phyloP scores from a whole-genome alignment of 768 basidiomycete genomes.

The Lentinula detonsa region DNA sequence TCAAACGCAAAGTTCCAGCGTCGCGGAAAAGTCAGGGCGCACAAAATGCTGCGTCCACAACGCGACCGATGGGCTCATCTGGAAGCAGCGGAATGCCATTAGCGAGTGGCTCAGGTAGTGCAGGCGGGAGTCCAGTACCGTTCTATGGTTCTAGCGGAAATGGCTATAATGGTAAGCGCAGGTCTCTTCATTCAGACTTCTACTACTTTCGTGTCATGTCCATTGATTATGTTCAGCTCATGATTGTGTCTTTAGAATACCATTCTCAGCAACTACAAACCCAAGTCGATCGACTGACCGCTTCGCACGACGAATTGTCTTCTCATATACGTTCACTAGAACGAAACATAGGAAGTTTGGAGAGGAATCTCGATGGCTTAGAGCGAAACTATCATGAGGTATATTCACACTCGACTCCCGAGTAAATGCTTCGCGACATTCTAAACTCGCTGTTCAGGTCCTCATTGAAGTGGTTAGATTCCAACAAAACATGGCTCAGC shows the following conservation, averaged over 20 bases:
- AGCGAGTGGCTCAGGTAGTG: constrained; percentile 3
- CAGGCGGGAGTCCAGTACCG: not conserved
- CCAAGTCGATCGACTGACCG: constrained; percentile 41
- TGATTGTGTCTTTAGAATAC: not conserved
- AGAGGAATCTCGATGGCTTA: constrained; percentile 25
- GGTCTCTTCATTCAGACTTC: not conserved
- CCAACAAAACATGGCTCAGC: constrained; percentile 72
- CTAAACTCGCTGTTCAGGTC: constrained; percentile 20
- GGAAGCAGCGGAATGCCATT: not conserved
- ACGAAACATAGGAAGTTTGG: constrained; percentile 50
- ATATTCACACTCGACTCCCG: not conserved
- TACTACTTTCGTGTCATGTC: not conserved
- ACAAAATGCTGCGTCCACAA: constrained; percentile 21
- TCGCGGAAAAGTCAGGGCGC: constrained; percentile 41
- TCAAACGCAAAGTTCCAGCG: constrained; percentile 54
- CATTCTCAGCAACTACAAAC: constrained; percentile 28
- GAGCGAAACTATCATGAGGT: constrained; percentile 44
- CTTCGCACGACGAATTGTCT: constrained; percentile 45
- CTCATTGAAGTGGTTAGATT: constrained; percentile 69
- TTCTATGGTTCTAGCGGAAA: not conserved
- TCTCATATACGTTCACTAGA: constrained; percentile 53
- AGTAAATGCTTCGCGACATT: not conserved
- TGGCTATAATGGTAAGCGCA: not conserved
- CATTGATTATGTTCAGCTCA: not conserved
- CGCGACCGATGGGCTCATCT: constrained; percentile 4